Evolutionary conservation across 2,329 filamentous ascomycete genomes (phyloP).

Genomic region (Didymella pomorum): DNA sequence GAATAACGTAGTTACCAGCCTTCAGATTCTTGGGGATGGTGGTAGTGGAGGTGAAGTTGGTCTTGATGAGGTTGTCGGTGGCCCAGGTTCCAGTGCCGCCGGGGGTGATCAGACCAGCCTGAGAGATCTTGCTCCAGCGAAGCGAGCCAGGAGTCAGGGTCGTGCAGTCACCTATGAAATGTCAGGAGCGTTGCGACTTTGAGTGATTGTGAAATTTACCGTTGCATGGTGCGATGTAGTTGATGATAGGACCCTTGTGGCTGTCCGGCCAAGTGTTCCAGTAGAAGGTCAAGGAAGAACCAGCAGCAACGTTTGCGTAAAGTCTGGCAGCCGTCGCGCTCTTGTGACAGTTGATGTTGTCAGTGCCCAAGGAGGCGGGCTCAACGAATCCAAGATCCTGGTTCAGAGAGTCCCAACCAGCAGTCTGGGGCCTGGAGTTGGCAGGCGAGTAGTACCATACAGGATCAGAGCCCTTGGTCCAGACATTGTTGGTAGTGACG

Average conservation of each 20-base stretch:
- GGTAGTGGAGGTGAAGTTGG: conserved; percentile 58
- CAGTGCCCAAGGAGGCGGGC: conserved; percentile 35
- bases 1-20: conserved; percentile 62
- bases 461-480: conserved; percentile 43
- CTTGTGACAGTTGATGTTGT: conserved; percentile 53
- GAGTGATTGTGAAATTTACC: conserved; percentile 21
- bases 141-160: conserved; percentile 36
- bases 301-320: conserved; percentile 47
- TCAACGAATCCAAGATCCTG: conserved; percentile 50
- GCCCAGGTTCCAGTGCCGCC: conserved; percentile 41
- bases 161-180: conserved; percentile 41
- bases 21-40: conserved; percentile 55
- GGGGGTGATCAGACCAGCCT: conserved; percentile 37
- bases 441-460: conserved; percentile 44
- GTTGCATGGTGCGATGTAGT: conserved; percentile 50
- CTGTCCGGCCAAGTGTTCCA: conserved; percentile 50
- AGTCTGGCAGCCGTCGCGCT: conserved; percentile 43
- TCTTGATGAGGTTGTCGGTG: conserved; percentile 47
- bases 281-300: conserved; percentile 42
- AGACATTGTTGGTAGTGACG: conserved; percentile 35
- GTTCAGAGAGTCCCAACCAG: conserved; percentile 49
- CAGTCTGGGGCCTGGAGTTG: conserved; percentile 36
- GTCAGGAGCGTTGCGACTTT: neutral
- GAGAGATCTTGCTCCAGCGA: conserved; percentile 48
- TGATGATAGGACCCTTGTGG: conserved; percentile 51